Conservation (phyloP, 2,329 filamentous ascomycete genomes). For the Diaporthe sp. region DNA sequence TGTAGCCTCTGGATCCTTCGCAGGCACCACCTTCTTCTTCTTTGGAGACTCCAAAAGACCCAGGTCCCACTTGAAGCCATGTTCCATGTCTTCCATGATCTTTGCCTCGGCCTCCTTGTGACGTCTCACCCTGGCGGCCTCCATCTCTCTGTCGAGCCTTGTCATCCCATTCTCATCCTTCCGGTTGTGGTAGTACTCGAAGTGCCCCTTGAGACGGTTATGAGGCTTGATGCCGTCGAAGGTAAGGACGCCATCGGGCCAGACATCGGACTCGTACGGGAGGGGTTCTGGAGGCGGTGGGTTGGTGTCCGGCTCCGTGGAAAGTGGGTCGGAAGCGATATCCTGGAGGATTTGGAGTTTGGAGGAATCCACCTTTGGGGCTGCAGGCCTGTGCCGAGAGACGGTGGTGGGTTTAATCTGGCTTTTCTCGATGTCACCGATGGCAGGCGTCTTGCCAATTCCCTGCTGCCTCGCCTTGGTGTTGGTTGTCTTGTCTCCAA, state of each 20-base stretch:
- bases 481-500: conserved; percentile 97
- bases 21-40: conserved; percentile 50
- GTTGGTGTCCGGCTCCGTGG: conserved; percentile 57
- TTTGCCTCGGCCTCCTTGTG: conserved; percentile 73
- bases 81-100: conserved; percentile 75
- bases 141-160: conserved; percentile 70
- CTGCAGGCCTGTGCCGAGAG: conserved; percentile 70
- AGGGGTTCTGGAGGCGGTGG: conserved; percentile 54
- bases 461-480: conserved; percentile 82
- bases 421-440: conserved; percentile 73
- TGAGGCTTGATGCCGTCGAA: conserved; percentile 69
- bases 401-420: conserved; percentile 69
- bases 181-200: conserved; percentile 70
- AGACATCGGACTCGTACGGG: conserved; percentile 77
- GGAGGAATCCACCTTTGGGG: conserved; percentile 64
- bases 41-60: conserved; percentile 59
- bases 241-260: conserved; percentile 68
- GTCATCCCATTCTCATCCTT: conserved; percentile 77
- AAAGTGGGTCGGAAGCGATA: conserved; percentile 53
- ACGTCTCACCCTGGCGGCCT: conserved; percentile 63
- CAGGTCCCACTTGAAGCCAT: conserved; percentile 51
- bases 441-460: conserved; percentile 63
- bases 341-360: conserved; percentile 75
- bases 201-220: conserved; percentile 73
- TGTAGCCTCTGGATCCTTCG: conserved; percentile 33